Evolutionary conservation across 306 rosid genomes (phyloP).

Genomic region (Vicia faba): DNA sequence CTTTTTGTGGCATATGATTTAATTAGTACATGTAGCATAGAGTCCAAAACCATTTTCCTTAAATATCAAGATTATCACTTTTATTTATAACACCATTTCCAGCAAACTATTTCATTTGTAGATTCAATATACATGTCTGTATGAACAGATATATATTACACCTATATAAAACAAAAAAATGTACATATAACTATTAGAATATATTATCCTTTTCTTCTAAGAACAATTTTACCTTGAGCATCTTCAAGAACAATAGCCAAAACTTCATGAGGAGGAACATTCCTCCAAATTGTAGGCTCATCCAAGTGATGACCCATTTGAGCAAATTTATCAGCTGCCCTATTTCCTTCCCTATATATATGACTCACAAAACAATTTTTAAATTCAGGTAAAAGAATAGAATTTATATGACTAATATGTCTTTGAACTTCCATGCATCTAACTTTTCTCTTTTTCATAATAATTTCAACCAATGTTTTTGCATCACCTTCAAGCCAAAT

Average conservation of each 20-base stretch:
- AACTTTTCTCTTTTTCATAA: slow-evolving; percentile 45
- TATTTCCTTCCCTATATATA: slow-evolving; percentile 69
- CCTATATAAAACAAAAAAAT: background rate
- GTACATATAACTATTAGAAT: background rate
- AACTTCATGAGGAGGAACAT: slow-evolving; percentile 55
- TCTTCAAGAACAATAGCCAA: slow-evolving; percentile 55
- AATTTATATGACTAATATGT: slow-evolving; percentile 51
- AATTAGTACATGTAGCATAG: too few relatives aligned
- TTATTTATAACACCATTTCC: background rate
- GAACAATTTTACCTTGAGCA: slow-evolving; percentile 69
- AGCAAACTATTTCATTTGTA: slow-evolving; percentile 15
- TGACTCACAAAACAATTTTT: slow-evolving; percentile 52
- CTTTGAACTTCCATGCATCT: slow-evolving; percentile 54
- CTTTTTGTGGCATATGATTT: too few relatives aligned
- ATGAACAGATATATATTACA: too few relatives aligned
- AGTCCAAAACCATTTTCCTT: too few relatives aligned
- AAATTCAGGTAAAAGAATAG: slow-evolving; percentile 46
- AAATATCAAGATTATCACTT: background rate
- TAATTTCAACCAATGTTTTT: slow-evolving; percentile 58
- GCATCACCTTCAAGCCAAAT: slow-evolving; percentile 84
- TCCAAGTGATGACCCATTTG: slow-evolving; percentile 60
- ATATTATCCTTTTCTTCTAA: slow-evolving; percentile 47
- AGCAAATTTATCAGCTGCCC: slow-evolving; percentile 72
- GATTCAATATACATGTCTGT: background rate
- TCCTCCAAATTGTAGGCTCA: slow-evolving; percentile 55